Evolutionary conservation across 2,329 filamentous ascomycete species (phyloP).

Genomic region (Penicillium oxalicum): DNA sequence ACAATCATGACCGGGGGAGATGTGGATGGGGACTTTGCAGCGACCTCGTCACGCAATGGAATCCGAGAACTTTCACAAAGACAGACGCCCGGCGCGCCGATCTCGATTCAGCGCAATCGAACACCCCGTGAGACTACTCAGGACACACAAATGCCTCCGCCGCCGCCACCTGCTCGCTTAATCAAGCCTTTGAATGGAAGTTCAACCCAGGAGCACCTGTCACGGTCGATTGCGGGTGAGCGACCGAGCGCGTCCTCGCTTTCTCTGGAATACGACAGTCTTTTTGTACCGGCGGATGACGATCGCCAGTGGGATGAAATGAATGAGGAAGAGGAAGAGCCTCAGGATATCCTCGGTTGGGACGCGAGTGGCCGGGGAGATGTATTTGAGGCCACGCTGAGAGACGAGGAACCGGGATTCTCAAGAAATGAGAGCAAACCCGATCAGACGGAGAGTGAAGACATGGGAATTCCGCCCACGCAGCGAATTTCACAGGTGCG

Average conservation of each 20-base stretch:
- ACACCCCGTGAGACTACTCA: conserved; percentile 9
- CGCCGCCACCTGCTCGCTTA: conserved; percentile 23
- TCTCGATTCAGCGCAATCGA: conserved; percentile 8
- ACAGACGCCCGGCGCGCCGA: conserved; percentile 29
- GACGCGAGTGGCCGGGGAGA: conserved; percentile 49
- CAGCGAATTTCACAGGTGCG: conserved; percentile 46
- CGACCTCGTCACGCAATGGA: conserved; percentile 37
- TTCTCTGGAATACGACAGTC: conserved; percentile 47
- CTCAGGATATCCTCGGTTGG: conserved; percentile 58
- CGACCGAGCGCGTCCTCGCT: conserved; percentile 22
- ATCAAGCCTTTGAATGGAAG: conserved; percentile 30
- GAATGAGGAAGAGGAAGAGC: conserved; percentile 49
- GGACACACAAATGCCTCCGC: conserved; percentile 27
- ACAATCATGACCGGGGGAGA: conserved; percentile 62
- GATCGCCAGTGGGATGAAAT: conserved; percentile 57
- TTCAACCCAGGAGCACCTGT: conserved; percentile 21
- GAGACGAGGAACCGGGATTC: conserved; percentile 30
- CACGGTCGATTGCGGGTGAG: conserved; percentile 19
- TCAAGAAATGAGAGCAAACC: conserved; percentile 9
- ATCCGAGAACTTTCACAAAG: conserved; percentile 38
- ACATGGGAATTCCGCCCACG: conserved; percentile 42
- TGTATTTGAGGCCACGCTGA: conserved; percentile 28
- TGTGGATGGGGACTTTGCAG: conserved; percentile 33
- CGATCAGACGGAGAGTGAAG: conserved; percentile 20
- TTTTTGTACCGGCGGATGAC: conserved; percentile 58